Percentiles rank a stretch among this genome's conserved stretches.
These are phyloP conservation scores for Dentipellis sp. DNA, from an alignment of 768 basidiomycete species.

Conservation along the genomic window DNA sequence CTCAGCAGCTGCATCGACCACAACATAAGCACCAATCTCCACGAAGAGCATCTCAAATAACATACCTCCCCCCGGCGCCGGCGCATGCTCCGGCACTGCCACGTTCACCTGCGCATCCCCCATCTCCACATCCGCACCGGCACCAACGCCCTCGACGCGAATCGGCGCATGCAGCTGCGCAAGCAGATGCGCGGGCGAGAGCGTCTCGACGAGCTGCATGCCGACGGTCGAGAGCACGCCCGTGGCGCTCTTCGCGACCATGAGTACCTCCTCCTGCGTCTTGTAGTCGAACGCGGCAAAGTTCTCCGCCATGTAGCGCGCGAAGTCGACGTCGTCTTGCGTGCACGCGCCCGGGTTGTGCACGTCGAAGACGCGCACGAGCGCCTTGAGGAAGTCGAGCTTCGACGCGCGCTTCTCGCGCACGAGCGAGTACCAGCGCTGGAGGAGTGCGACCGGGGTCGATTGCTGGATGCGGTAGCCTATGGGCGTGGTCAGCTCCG, in stretches of 20 bases:
- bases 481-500: constrained; percentile 15
- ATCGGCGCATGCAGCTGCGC: constrained; percentile 41
- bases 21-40: not conserved
- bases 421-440: constrained; percentile 86
- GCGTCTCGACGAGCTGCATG: constrained; percentile 67
- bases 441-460: constrained; percentile 64
- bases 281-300: constrained; percentile 91
- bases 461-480: constrained; percentile 56
- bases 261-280: constrained; percentile 86
- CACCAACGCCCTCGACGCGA: too few relatives aligned
- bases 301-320: constrained; percentile 92
- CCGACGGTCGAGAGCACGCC: constrained; percentile 69
- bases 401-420: constrained; percentile 83
- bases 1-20: not conserved
- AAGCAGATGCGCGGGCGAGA: constrained; percentile 65
- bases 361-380: constrained; percentile 80
- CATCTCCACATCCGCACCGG: not conserved
- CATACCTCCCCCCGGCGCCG: not conserved
- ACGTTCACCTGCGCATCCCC: not conserved
- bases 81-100: not conserved
- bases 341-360: constrained; percentile 43
- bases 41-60: not conserved
- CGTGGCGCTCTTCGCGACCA: constrained; percentile 75
- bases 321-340: constrained; percentile 79
- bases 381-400: constrained; percentile 79